Evolutionary conservation across 1,284 basidiomycete genomes (phyloP), one percentile per base, ranked within the genome.

Genomic region (Singerocomus inundabilis): DNA sequence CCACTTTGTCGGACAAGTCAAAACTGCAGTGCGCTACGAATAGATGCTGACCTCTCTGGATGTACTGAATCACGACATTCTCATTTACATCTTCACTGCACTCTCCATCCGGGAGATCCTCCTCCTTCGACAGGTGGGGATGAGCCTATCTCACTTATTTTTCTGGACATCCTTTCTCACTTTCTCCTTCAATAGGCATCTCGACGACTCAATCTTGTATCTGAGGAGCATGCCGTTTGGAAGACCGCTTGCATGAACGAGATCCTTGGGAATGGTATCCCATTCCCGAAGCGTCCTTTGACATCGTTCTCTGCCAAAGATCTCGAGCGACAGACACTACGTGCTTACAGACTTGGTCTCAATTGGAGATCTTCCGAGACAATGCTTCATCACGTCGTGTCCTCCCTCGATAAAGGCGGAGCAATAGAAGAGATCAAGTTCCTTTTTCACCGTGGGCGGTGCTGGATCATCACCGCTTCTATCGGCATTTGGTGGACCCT

Each of bases 401-500:
- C 37, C 29, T 30, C 71, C 59, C 46, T 67, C 2, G 64, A 60
- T 35, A 60, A 70, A 5, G 72, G 70, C 28, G 75, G 73, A 1
- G 66, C 72, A 1, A 71, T 84, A 12, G 73, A 75, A 15, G 72
- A 79, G 15, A 69, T 84, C n/a, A 73, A 68, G 16, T 79, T 85
- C 56, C 45, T 84, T 1, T 74, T 74, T 25, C 71, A 72, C 11
- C 61, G 63, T 38, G 70, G 69, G 8, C 72, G 69, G 9, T 62
- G 64, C 44, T 73, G 76, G 61, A 49, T 85, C 11, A 49, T 81
- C 45, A 79, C 79, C 4, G 70, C 81, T 9, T 80, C 80, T 9
- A 77, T 78, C 51, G 74, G 75, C 6, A 78, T 85, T 41, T 86
- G 83, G 83, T 72, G 71, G 28, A 68, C 71, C 24, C 60, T 85